phyloP scores from a whole-genome alignment of 2,329 filamentous ascomycete genomes.

The Clathrospora elynae region DNA sequence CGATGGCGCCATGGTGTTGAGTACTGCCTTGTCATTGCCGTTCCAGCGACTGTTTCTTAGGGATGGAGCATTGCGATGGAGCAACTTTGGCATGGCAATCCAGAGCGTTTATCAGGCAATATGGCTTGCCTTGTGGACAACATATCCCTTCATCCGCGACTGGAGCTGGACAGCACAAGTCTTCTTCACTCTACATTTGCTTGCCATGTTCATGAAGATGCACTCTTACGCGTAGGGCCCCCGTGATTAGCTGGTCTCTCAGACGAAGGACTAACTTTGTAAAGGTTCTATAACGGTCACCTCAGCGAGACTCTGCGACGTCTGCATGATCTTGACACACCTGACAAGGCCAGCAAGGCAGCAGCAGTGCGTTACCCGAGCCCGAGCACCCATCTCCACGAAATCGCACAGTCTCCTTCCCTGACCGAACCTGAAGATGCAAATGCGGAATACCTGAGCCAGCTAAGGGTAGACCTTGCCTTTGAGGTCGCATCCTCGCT shows the following conservation, averaged over 20 bases:
- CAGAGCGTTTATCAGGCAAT: constrained; percentile 80
- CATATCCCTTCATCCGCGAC: constrained; percentile 78
- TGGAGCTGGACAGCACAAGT: constrained; percentile 99
- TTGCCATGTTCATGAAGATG: constrained; percentile 98
- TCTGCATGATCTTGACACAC: constrained; percentile 77
- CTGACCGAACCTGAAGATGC: constrained; percentile 53
- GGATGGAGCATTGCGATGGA: constrained; percentile 70
- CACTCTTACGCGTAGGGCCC: constrained; percentile 76
- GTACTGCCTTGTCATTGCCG: constrained; percentile 72
- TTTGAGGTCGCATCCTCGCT: constrained; percentile 89
- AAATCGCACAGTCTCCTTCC: constrained; percentile 54
- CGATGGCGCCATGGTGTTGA: constrained; percentile 83
- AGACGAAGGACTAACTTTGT: not conserved
- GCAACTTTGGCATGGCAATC: constrained; percentile 73
- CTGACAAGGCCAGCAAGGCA: constrained; percentile 69
- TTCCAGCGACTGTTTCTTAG: constrained; percentile 71
- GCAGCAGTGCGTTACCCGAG: constrained; percentile 76
- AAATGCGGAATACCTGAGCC: constrained; percentile 56
- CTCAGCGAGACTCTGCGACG: constrained; percentile 84
- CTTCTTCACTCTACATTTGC: constrained; percentile 86
- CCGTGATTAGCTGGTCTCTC: not conserved
- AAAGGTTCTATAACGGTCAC: constrained; percentile 89
- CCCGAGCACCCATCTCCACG: constrained; percentile 56
- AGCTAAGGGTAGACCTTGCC: constrained; percentile 83
- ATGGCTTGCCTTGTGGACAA: constrained; percentile 85